phyloP scores from a whole-genome alignment of 1,139 yeast genomes.

The Blastobotrys raffinosifermentans region DNA sequence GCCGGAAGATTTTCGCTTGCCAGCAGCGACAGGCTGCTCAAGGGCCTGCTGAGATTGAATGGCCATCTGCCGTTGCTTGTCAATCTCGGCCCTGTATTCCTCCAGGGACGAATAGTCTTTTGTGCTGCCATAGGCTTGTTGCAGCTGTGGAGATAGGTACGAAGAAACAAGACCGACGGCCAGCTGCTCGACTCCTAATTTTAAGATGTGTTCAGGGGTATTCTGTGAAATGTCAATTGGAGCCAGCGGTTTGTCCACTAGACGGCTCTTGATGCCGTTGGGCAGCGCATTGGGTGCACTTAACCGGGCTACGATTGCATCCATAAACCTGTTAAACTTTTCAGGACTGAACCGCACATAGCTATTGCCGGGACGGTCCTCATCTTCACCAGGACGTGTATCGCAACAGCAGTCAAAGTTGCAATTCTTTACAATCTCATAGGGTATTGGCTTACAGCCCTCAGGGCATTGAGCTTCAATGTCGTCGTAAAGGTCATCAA shows the following conservation, averaged over 20 bases:
- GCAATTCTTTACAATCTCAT: conserved; percentile 1
- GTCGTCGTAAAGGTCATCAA: conserved; percentile 30
- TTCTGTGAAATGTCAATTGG: conserved; percentile 23
- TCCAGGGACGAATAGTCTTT: conserved; percentile 22
- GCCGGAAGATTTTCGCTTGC: conserved; percentile 5
- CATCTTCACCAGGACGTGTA: conserved; percentile 5
- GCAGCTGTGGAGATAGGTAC: conserved; percentile 25
- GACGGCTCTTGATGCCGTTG: conserved; percentile 10
- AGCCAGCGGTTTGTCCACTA: conserved; percentile 19
- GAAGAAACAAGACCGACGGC: conserved; percentile 28
- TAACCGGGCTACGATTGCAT: neutral
- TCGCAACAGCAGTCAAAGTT: conserved; percentile 15
- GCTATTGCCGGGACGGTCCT: neutral
- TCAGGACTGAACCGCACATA: neutral
- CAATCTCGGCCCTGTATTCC: conserved; percentile 15
- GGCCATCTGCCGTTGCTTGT: conserved; percentile 2
- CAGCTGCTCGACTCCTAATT: conserved; percentile 21
- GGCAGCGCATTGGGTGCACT: conserved; percentile 11
- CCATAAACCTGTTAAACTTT: conserved; percentile 1
- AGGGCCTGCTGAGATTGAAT: neutral
- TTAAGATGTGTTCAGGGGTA: conserved; percentile 22
- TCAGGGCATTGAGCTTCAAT: conserved; percentile 11
- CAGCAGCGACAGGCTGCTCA: conserved; percentile 2
- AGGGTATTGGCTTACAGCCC: conserved; percentile 3
- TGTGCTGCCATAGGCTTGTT: conserved; percentile 15